phyloP scores from a whole-genome alignment of 805 yeast species.

The Wickerhamiella spandovensis region DNA sequence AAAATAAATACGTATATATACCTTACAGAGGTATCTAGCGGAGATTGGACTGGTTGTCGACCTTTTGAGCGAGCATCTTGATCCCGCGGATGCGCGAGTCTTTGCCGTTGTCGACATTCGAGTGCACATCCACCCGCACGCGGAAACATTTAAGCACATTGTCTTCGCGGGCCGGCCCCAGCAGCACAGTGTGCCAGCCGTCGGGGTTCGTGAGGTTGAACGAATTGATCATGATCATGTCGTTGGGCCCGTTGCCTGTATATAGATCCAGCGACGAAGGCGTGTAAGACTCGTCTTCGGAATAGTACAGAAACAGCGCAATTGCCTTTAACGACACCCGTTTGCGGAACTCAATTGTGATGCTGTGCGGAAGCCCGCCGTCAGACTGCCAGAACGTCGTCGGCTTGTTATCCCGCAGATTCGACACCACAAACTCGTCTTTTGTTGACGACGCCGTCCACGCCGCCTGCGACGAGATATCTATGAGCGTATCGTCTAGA shows the following conservation, averaged over 20 bases:
- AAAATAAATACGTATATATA: background rate
- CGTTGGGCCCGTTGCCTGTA: slow-evolving; percentile 75
- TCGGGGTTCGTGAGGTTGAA: slow-evolving; percentile 48
- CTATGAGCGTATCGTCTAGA: slow-evolving; percentile 31
- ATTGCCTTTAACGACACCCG: slow-evolving; percentile 55
- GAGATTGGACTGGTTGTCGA: background rate
- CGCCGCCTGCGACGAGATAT: slow-evolving; percentile 65
- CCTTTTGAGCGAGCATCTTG: slow-evolving; percentile 5
- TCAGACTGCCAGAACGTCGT: slow-evolving; percentile 87
- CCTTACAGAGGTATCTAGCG: background rate
- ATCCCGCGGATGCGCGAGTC: slow-evolving; percentile 76
- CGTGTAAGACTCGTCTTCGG: slow-evolving; percentile 81
- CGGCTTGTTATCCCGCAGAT: slow-evolving; percentile 57
- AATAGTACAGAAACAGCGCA: slow-evolving; percentile 56
- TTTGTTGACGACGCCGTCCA: slow-evolving; percentile 77
- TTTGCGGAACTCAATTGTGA: slow-evolving; percentile 70
- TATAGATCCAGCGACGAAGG: slow-evolving; percentile 54
- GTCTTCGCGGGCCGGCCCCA: slow-evolving; percentile 41
- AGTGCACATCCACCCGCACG: slow-evolving; percentile 44
- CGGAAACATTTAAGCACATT: slow-evolving; percentile 53
- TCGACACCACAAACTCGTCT: slow-evolving; percentile 56
- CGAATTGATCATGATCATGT: slow-evolving; percentile 50
- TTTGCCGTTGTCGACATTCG: slow-evolving; percentile 91
- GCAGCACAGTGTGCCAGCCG: slow-evolving; percentile 64
- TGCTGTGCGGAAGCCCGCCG: slow-evolving; percentile 74